These are phyloP conservation scores for Gilbertella persicaria DNA, from an alignment of 371 early-diverging fungal species.

Conservation along the genomic window DNA sequence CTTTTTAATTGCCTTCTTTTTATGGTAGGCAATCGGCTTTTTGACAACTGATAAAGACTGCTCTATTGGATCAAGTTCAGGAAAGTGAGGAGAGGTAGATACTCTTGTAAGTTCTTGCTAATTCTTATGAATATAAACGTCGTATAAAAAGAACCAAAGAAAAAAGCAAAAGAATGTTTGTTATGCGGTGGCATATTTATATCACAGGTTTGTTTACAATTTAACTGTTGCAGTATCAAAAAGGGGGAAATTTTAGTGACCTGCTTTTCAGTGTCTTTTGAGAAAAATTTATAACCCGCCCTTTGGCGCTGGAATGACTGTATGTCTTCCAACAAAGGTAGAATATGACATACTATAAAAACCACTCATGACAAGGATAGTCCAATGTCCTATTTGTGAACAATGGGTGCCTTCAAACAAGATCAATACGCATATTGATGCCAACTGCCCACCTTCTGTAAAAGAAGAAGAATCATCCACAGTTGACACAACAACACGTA, in stretches of 20 bases:
- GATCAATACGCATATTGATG: slow-evolving; percentile 45
- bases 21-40: too few species aligned
- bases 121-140: slow-evolving; percentile 5
- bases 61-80: slow-evolving; percentile 14
- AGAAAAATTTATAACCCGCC: too few species aligned
- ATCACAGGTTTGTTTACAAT: too few species aligned
- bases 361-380: too few species aligned
- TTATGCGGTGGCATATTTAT: slow-evolving; percentile 13
- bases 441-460: slow-evolving; percentile 22
- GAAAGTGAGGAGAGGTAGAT: slow-evolving; percentile 15
- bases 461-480: not conserved
- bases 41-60: too few species aligned
- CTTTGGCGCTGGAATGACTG: too few species aligned
- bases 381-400: slow-evolving; percentile 40
- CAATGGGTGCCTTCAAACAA: slow-evolving; percentile 14
- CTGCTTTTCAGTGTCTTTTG: slow-evolving; percentile 6
- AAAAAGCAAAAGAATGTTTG: not conserved
- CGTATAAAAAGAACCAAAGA: not conserved
- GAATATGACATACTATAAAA: too few species aligned
- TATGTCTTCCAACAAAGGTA: too few species aligned
- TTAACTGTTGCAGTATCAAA: slow-evolving; percentile 11
- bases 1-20: too few species aligned
- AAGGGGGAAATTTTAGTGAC: slow-evolving; percentile 18
- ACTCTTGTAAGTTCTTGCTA: slow-evolving; percentile 17
- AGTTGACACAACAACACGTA: slow-evolving; percentile 4